Evolutionary conservation across 1,284 basidiomycete species (phyloP).

Genomic region (Leccinum colubrinum): DNA sequence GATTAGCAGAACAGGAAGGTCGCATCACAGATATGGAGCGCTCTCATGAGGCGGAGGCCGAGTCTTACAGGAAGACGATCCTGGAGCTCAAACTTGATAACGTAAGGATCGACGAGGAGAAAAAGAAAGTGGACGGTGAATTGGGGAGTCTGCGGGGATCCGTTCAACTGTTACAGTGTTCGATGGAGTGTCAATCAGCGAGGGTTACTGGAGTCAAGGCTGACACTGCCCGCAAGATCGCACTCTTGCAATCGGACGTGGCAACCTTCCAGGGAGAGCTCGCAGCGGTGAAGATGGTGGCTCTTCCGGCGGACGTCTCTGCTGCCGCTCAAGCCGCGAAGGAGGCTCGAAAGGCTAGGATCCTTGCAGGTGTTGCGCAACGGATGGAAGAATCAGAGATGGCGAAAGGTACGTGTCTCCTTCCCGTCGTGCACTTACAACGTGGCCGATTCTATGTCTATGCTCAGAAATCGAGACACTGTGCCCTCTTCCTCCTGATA

Average conservation of each 20-base stretch:
- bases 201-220: slow-evolving; percentile 21
- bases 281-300: slow-evolving; percentile 8
- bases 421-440: neutral
- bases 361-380: slow-evolving; percentile 1
- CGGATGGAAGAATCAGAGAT: neutral
- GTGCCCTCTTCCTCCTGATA: neutral
- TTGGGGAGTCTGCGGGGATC: slow-evolving; percentile 7
- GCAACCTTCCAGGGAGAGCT: slow-evolving; percentile 13
- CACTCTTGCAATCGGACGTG: slow-evolving; percentile 18
- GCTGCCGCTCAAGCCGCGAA: slow-evolving; percentile 4
- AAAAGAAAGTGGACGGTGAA: slow-evolving; percentile 5
- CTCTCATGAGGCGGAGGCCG: slow-evolving; percentile 4
- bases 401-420: slow-evolving; percentile 9
- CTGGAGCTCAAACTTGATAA: slow-evolving; percentile 16
- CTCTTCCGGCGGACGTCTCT: neutral
- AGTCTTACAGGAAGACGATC: slow-evolving; percentile 8
- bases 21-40: slow-evolving; percentile 16
- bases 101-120: slow-evolving; percentile 1
- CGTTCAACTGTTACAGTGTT: slow-evolving; percentile 2
- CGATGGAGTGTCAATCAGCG: slow-evolving; percentile 17
- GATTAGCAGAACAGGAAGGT: slow-evolving; percentile 13
- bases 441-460: slow-evolving; percentile 1
- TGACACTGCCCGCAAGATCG: slow-evolving; percentile 20
- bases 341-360: neutral
- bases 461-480: neutral